Evolutionary conservation across 257 asterid species (phyloP), one percentile per base, ranked within the genome.

Genomic region (Thymus quinquecostatus): DNA sequence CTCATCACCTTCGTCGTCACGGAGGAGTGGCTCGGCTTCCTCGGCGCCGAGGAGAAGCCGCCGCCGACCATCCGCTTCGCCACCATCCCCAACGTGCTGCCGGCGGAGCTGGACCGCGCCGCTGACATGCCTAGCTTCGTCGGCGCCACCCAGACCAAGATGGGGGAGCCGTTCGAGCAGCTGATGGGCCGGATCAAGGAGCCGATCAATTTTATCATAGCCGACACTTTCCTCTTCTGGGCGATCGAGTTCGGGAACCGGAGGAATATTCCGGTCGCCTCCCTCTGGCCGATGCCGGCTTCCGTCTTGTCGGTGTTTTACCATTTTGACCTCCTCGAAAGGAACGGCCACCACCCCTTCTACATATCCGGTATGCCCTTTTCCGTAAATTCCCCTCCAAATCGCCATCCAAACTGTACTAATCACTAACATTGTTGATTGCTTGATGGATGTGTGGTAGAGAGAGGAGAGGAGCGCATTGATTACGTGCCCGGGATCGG

Each of bases 221-320:
- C 86, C 0, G 97, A 90, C 34, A 66, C 80, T 12, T 78, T 80
- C 11, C 2, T 90, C 75, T 44, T 64, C 28, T 91, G 97, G 96
- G 88, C 87, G 5, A 63, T 86, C 30, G 79, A 76, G 44, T 33
- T 84, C n/a, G 96, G 89, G 21, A 74, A 80, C 2, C 79, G 84
- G 81, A 83, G 83, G 82, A 82, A 84, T 78, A 86, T 91, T 71
- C 89, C 91, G 72, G 92, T 91, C 74, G 96, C 96, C 13, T 86
- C 91, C 4, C 71, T 87, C n/a, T 91, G 97, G 97, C 69, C 96
- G 30, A 84, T 81, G 87, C 88, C 97, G 34, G 88, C 87, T 0
- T 71, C 87, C 1, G 88, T 82, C 21, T 89, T 89, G 70, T 75
- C 91, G 1, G 40, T 80, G 1, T 79, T 78, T 69, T 66, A 84